A percentile compares a stretch with the other conserved stretches of the same genome.
Evolutionary conservation across 805 yeast species (phyloP).

Genomic region (Tetrapisispora namnaoensis): DNA sequence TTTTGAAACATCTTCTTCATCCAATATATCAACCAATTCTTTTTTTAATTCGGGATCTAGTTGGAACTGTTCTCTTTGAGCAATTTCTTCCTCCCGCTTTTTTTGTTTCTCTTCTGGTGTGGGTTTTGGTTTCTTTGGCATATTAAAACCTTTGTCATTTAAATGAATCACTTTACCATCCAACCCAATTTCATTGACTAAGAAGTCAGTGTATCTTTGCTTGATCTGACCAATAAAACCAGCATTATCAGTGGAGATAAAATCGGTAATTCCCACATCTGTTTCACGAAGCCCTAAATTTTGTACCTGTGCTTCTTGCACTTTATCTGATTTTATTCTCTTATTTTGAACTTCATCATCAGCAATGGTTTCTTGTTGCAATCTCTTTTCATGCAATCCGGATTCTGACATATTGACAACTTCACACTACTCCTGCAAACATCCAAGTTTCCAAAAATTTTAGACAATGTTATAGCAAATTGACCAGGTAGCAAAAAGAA

Average conservation of each 20-base stretch:
- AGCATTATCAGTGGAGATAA: constrained; percentile 39
- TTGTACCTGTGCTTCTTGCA: background rate
- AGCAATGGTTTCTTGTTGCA: constrained; percentile 26
- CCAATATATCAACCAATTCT: constrained; percentile 44
- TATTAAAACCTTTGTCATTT: constrained; percentile 59
- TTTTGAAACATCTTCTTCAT: constrained; percentile 48
- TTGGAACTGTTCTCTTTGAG: constrained; percentile 30
- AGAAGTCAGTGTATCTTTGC: constrained; percentile 85
- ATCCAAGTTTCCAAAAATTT: background rate
- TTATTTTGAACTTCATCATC: background rate
- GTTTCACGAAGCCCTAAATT: constrained; percentile 39
- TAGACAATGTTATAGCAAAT: background rate
- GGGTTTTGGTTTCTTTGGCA: constrained; percentile 40
- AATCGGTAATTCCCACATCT: constrained; percentile 85
- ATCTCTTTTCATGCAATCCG: background rate
- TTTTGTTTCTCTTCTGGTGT: constrained; percentile 32
- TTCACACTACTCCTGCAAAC: background rate
- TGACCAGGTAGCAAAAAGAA: background rate
- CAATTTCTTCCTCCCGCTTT: constrained; percentile 24
- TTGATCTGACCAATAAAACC: constrained; percentile 78
- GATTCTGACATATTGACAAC: background rate
- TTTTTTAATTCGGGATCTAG: constrained; percentile 38
- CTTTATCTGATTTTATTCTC: background rate
- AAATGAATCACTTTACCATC: constrained; percentile 67
- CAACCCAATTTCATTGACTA: constrained; percentile 76